Percentiles rank a stretch among this genome's conserved stretches.
Evolutionary conservation across 192 early-diverging fungal genomes (phyloP).

Genomic region (Dissophora ornata): DNA sequence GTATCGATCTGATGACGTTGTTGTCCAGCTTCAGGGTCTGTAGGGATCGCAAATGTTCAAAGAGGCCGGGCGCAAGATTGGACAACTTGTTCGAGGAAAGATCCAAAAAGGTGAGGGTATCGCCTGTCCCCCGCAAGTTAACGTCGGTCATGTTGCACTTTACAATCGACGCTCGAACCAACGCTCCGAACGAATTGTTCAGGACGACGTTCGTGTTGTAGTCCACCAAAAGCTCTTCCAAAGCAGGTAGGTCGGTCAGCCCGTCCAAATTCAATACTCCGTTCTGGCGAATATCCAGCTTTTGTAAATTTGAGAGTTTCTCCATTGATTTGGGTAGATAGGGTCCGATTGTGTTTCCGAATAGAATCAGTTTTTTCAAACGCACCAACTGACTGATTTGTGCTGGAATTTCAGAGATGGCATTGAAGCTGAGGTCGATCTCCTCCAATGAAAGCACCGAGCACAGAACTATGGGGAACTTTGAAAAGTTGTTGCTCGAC

Average conservation of each 20-base stretch:
- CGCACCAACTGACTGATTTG: slow-evolving; percentile 73
- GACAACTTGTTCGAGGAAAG: slow-evolving; percentile 79
- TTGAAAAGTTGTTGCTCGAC: slow-evolving; percentile 83
- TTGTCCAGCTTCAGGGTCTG: slow-evolving; percentile 72
- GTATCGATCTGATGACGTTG: slow-evolving; percentile 78
- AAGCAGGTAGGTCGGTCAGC: slow-evolving; percentile 62
- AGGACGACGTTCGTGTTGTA: slow-evolving; percentile 77
- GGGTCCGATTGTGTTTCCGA: slow-evolving; percentile 82
- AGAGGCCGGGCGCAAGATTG: slow-evolving; percentile 70
- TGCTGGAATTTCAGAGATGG: slow-evolving; percentile 76
- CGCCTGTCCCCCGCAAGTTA: slow-evolving; percentile 59
- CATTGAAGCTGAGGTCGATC: slow-evolving; percentile 87
- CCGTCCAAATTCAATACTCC: slow-evolving; percentile 73
- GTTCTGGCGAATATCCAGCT: slow-evolving; percentile 88
- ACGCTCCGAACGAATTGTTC: slow-evolving; percentile 66
- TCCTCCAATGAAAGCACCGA: slow-evolving; percentile 67
- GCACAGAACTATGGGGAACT: slow-evolving; percentile 77
- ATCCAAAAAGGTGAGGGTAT: slow-evolving; percentile 61
- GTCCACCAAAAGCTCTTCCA: slow-evolving; percentile 79
- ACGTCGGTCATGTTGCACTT: slow-evolving; percentile 81
- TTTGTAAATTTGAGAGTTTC: slow-evolving; percentile 66
- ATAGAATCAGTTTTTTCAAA: slow-evolving; percentile 71
- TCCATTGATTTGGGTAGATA: slow-evolving; percentile 73
- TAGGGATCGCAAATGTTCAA: slow-evolving; percentile 67
- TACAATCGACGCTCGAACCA: slow-evolving; percentile 70